phyloP scores from a whole-genome alignment of 2,329 filamentous ascomycete species.

The Coleophoma cylindrospora region DNA sequence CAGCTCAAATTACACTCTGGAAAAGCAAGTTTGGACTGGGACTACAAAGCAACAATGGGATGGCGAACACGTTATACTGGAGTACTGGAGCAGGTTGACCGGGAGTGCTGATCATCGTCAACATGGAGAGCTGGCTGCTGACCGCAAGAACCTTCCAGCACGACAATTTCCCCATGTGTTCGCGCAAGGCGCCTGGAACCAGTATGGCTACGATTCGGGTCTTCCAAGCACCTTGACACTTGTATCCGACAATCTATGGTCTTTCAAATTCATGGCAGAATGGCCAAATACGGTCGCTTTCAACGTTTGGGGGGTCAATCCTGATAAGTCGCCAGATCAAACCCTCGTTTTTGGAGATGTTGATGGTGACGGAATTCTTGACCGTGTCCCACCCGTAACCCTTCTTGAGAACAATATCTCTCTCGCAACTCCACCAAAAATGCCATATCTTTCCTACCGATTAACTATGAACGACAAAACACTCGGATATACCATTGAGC shows the following conservation, averaged over 20 bases:
- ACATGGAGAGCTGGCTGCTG: slow-evolving; percentile 47
- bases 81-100: slow-evolving; percentile 55
- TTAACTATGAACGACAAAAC: slow-evolving; percentile 40
- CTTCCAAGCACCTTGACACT: slow-evolving; percentile 47
- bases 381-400: slow-evolving; percentile 54
- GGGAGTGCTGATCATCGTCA: slow-evolving; percentile 57
- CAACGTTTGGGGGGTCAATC: slow-evolving; percentile 63
- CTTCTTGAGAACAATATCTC: slow-evolving; percentile 52
- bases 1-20: slow-evolving; percentile 42
- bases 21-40: slow-evolving; percentile 48
- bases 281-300: slow-evolving; percentile 57
- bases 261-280: slow-evolving; percentile 56
- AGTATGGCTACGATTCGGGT: slow-evolving; percentile 58
- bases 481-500: neutral
- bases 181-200: slow-evolving; percentile 56
- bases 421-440: slow-evolving; percentile 46
- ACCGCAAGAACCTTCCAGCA: slow-evolving; percentile 25
- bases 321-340: slow-evolving; percentile 56
- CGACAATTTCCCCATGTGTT: slow-evolving; percentile 58
- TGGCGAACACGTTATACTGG: slow-evolving; percentile 56
- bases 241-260: slow-evolving; percentile 45
- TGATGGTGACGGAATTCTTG: slow-evolving; percentile 52
- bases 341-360: slow-evolving; percentile 55
- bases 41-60: slow-evolving; percentile 51
- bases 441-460: slow-evolving; percentile 48